A percentile compares a stretch with the other conserved stretches of the same genome.
Evolutionary conservation across 1,284 basidiomycete species (phyloP).

Genomic region (Pseudozyma sp.): DNA sequence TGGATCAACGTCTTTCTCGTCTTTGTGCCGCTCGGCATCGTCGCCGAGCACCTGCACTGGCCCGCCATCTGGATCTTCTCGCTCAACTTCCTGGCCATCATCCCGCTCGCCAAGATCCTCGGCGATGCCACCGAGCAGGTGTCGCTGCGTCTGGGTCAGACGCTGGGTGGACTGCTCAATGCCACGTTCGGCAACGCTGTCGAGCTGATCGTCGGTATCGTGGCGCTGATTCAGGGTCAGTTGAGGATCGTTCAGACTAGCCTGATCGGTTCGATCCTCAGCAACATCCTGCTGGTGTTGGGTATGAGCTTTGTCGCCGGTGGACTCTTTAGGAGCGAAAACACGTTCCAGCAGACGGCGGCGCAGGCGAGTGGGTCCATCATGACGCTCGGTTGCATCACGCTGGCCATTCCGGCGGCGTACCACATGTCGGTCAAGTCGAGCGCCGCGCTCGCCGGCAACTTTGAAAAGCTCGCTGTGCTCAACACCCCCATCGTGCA

Average conservation of each 20-base stretch:
- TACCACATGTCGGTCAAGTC: constrained; percentile 72
- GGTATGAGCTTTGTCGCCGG: constrained; percentile 66
- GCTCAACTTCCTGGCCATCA: constrained; percentile 68
- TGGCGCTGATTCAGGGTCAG: constrained; percentile 80
- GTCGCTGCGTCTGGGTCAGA: constrained; percentile 61
- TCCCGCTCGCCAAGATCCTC: constrained; percentile 67
- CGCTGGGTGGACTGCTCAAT: constrained; percentile 66
- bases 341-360: constrained; percentile 65
- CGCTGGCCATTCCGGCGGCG: constrained; percentile 90
- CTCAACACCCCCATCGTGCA: constrained; percentile 26
- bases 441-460: constrained; percentile 64
- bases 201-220: constrained; percentile 72
- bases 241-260: constrained; percentile 66
- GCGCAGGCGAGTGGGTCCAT: constrained; percentile 70
- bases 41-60: constrained; percentile 63
- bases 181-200: constrained; percentile 69
- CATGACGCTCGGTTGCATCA: constrained; percentile 89
- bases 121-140: constrained; percentile 68
- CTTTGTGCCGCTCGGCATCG: constrained; percentile 67
- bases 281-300: constrained; percentile 66
- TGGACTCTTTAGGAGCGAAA: constrained; percentile 65
- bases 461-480: constrained; percentile 45
- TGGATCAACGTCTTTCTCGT: constrained; percentile 64
- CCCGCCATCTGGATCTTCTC: constrained; percentile 59
- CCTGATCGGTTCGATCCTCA: constrained; percentile 65